phyloP scores from a whole-genome alignment of 2,329 filamentous ascomycete genomes.

The Pseudogymnoascus sp. region DNA sequence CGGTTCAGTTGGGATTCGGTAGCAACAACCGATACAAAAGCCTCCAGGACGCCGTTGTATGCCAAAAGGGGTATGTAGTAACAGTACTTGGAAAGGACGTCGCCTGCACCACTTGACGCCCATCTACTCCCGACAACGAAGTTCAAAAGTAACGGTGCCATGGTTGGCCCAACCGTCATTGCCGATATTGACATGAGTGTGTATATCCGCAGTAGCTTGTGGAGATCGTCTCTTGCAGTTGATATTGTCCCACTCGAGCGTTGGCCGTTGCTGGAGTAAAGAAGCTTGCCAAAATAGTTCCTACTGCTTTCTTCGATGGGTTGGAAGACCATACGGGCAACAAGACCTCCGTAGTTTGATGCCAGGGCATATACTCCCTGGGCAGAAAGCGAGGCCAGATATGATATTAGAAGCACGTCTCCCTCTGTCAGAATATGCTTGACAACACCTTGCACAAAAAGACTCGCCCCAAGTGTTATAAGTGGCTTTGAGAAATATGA shows the following conservation, averaged over 20 bases:
- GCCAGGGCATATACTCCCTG: slow-evolving; percentile 91
- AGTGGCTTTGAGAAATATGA: slow-evolving; percentile 58
- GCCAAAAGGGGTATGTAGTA: slow-evolving; percentile 91
- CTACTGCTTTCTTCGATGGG: slow-evolving; percentile 91
- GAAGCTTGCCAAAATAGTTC: slow-evolving; percentile 77
- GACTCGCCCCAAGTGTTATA: slow-evolving; percentile 64
- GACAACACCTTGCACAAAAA: slow-evolving; percentile 79
- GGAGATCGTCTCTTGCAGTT: slow-evolving; percentile 45
- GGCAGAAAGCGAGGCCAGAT: slow-evolving; percentile 65
- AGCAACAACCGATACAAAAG: slow-evolving; percentile 85
- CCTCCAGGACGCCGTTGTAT: slow-evolving; percentile 83
- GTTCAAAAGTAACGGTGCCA: slow-evolving; percentile 64
- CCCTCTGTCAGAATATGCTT: slow-evolving; percentile 94
- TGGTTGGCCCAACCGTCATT: slow-evolving; percentile 62
- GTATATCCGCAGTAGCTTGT: slow-evolving; percentile 63
- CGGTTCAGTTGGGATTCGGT: slow-evolving; percentile 62
- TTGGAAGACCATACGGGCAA: slow-evolving; percentile 85
- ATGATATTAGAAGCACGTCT: slow-evolving; percentile 78
- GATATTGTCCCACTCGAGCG: slow-evolving; percentile 26
- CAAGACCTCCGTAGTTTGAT: slow-evolving; percentile 85
- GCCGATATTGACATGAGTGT: slow-evolving; percentile 62
- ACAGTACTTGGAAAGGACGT: slow-evolving; percentile 72
- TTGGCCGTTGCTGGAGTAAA: slow-evolving; percentile 35
- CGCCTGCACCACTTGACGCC: slow-evolving; percentile 63
- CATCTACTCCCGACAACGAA: slow-evolving; percentile 72